phyloP scores from a whole-genome alignment of 2,329 filamentous ascomycete genomes.

The Emergomyces orientalis region DNA sequence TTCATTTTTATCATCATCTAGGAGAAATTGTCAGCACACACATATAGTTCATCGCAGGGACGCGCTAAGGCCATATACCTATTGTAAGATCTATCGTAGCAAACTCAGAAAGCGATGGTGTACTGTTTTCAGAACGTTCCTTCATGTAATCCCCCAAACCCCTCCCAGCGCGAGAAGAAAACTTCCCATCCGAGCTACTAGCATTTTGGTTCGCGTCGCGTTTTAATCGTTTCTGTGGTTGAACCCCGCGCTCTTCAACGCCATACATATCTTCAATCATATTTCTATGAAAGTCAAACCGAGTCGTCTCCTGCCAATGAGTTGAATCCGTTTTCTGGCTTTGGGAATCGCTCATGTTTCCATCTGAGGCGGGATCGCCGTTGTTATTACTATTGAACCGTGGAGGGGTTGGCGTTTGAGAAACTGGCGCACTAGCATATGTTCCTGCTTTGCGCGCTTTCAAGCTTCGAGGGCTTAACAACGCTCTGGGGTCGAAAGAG shows the following conservation, averaged over 20 bases:
- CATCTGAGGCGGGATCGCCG: neutral
- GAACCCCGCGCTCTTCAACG: conserved; percentile 55
- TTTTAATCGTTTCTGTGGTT: conserved; percentile 58
- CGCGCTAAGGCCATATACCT: conserved; percentile 18
- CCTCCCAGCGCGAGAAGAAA: conserved; percentile 44
- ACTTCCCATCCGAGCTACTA: conserved; percentile 31
- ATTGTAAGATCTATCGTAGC: conserved; percentile 39
- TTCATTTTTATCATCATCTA: conserved; percentile 28
- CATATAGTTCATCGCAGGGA: neutral
- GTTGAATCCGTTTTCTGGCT: conserved; percentile 1
- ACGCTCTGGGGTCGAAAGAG: conserved; percentile 14
- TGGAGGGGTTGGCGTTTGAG: neutral
- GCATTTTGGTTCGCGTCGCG: conserved; percentile 39
- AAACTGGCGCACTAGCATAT: neutral
- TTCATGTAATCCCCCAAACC: conserved; percentile 58
- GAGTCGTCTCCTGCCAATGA: neutral
- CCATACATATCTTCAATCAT: conserved; percentile 69
- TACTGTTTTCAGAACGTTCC: conserved; percentile 43
- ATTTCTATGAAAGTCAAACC: conserved; percentile 1
- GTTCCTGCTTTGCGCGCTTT: neutral
- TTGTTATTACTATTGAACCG: neutral
- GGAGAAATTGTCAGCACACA: neutral
- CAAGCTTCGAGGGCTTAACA: conserved; percentile 17
- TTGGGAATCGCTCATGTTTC: conserved; percentile 1
- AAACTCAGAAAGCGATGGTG: conserved; percentile 42